A percentile compares a stretch with the other conserved stretches of the same genome.
These are phyloP conservation scores for Tetrahymena thermophila DNA, from an alignment of 73 alveolate genomes.

Conservation along the genomic window DNA sequence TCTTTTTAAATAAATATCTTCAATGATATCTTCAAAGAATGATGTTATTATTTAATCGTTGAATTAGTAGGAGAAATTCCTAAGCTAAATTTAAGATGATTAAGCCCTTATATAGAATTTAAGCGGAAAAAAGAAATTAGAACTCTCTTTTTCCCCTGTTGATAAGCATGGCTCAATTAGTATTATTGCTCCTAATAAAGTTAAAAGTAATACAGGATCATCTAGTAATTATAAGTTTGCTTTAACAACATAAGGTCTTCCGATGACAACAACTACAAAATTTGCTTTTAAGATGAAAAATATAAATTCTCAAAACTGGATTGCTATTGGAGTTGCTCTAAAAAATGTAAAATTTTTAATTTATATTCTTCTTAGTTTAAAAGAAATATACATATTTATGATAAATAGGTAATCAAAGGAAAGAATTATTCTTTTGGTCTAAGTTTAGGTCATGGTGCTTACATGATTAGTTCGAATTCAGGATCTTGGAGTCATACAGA, in stretches of 20 bases:
- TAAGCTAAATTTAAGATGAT: neutral
- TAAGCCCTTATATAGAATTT: neutral
- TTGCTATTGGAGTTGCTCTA: neutral
- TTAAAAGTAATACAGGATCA: neutral
- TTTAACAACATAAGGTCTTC: neutral
- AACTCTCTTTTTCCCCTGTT: neutral
- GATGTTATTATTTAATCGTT: neutral
- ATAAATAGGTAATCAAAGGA: neutral
- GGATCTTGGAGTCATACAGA: constrained; percentile 37
- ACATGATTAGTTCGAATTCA: neutral
- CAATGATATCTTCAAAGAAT: neutral
- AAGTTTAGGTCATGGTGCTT: constrained; percentile 8
- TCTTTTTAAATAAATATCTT: neutral
- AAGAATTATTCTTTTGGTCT: neutral
- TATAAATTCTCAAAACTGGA: neutral
- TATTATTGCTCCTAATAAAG: neutral
- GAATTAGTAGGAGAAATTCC: neutral
- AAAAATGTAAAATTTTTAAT: neutral
- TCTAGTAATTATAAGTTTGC: neutral
- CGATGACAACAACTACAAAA: neutral
- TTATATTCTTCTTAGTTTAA: too few relatives aligned
- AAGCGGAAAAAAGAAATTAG: neutral
- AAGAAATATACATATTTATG: too few relatives aligned
- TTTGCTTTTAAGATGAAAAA: neutral
- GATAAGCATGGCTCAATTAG: neutral